Evolutionary conservation across 2,329 filamentous ascomycete genomes (phyloP), one percentile per base, ranked within the genome.

Genomic region (Tolypocladium pustulatum): DNA sequence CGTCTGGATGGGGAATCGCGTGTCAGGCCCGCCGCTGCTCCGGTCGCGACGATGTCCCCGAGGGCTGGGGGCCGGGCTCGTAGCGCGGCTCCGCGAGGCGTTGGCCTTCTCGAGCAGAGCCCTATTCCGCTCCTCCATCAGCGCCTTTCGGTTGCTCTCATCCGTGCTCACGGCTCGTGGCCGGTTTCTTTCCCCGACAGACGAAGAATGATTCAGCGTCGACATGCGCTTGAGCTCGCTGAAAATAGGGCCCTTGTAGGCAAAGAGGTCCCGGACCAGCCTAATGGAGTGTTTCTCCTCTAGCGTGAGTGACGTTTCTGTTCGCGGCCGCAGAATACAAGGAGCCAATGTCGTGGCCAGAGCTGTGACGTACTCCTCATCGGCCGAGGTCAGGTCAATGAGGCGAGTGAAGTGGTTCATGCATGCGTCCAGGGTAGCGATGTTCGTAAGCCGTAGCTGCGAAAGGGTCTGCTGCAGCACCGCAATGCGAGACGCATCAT

Each of bases 401-500:
- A 99, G 80, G 61, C 94, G 89, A 43, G 93, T 97, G 72, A 99
- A 97, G 75, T 99, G 94, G 64, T 96, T 97, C 81, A 95, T 96
- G 70, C 96, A 89, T 46, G 94, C 94, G 73, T 99, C 94, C 60
- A 99, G 85, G n/a, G 94, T 97, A 54, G 94, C 94, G 72, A 99
- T 99, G 72, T 99, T 99, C 63, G 94, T 91, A 59, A 99, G 86
- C 61, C 93, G 89, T 59, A 99, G 84, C 72, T 97, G 92, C 43
- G 92, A 93, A 58, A 99, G 86, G 0, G 94, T 97, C 67, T 94
- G 96, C 73, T 99, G 94, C 38, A 99, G 83, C 61, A 97, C 91
- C 58, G 91, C 88, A 63, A 99, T 83, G 57, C 94, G 89, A 15
- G 90, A 86, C 56, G 86, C 81, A 66, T 96, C 90, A 4, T 86